Evolutionary conservation across 1,284 basidiomycete genomes (phyloP).

Genomic region (Crepidotus sp.): DNA sequence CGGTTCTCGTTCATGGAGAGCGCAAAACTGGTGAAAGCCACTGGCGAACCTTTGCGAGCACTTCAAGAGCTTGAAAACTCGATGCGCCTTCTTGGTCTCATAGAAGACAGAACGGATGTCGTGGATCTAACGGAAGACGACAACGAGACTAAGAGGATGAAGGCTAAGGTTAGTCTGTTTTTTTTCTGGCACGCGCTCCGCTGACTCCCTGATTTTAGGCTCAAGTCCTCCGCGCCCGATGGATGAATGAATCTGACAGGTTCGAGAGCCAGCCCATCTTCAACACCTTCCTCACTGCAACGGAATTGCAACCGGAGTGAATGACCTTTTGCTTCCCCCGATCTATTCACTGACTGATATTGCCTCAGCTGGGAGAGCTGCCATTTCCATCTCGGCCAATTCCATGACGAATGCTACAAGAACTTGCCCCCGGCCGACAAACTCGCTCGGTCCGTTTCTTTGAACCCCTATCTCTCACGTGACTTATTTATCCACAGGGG

Average conservation of each 20-base stretch:
- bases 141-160: conserved; percentile 42
- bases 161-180: conserved; percentile 55
- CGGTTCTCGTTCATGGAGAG: conserved; percentile 87
- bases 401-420: conserved; percentile 72
- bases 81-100: conserved; percentile 42
- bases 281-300: conserved; percentile 49
- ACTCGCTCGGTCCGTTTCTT: conserved; percentile 34
- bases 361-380: conserved; percentile 73
- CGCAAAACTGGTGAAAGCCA: conserved; percentile 78
- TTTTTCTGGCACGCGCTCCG: background rate
- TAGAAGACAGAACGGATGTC: conserved; percentile 28
- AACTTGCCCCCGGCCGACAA: conserved; percentile 41
- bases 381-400: conserved; percentile 80
- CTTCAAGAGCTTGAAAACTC: conserved; percentile 84
- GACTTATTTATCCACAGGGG: conserved; percentile 32
- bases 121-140: conserved; percentile 52
- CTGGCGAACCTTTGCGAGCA: conserved; percentile 80
- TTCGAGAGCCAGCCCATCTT: conserved; percentile 65
- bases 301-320: conserved; percentile 49
- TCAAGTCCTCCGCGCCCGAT: conserved; percentile 80
- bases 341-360: conserved; percentile 6
- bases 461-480: background rate
- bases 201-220: conserved; percentile 44
- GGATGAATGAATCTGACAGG: conserved; percentile 88
- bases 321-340: conserved; percentile 7